Base-by-base conservation (phyloP, 208 protist species). In the Leishmania lainsoni region DNA sequence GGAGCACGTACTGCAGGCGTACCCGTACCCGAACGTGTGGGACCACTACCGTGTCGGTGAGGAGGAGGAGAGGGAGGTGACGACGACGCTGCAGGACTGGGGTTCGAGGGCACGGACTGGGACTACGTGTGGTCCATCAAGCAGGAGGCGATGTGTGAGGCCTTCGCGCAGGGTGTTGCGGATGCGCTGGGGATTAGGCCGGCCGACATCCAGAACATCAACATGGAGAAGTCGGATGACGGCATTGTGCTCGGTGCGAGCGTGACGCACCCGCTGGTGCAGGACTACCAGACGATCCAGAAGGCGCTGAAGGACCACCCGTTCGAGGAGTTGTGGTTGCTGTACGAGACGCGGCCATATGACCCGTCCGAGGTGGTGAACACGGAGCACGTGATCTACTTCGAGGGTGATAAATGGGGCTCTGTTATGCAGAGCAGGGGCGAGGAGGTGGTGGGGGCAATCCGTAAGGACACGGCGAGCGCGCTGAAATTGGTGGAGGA, bases 31-130 rank as follows among this genome's bases (percentile, higher is more conserved):
- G 17, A 51, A 61, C 45, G 56, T 91, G 20, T 90, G 87, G 87
- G 81, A 77, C 61, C 75, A 81, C 6, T 91, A 88, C 81, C 45
- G 22, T 5, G 42, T 72, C 39, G 68, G 32, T 8, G 35, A 48
- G 2, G 17, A 61, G 56, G 56, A 61, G 22, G 59, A 65, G 59
- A 45, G 42, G 42, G 42, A 58, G 54, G 5, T 22, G 20, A 58
- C 16, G 42, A 45, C 42, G 42, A 45, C 51, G 3, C 72, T 59
- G 20, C 73, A 77, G 68, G 68, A 73, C 68, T 84, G 83, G 78
- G 86, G 75, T 95, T 95, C 75, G 90, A 92, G 80, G 92, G 92
- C 51, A 86, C 81, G 56, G 87, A 91, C 72, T 96, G 92, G 92
- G 87, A 52, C 59, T 89, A 81, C 49, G 80, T 91, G 61, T 80